A percentile compares a stretch with the other conserved stretches of the same genome.
Conservation (phyloP, 177 flowering plant species). For the Telopea speciosissima region DNA sequence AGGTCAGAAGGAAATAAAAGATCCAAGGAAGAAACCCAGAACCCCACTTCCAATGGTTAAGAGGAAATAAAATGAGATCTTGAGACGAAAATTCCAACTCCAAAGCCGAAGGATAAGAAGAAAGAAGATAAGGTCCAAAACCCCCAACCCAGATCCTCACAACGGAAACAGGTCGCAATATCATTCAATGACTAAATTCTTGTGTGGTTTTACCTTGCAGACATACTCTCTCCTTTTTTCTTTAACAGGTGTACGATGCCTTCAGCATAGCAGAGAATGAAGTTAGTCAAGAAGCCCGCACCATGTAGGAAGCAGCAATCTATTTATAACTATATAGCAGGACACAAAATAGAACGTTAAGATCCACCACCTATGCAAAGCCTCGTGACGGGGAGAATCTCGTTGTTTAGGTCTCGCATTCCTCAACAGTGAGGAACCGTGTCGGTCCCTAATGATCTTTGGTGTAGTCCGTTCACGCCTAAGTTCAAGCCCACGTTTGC, state of each 20-base stretch:
- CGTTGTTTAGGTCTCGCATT: constrained; percentile 47
- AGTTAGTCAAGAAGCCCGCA: constrained; percentile 67
- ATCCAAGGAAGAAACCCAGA: background rate
- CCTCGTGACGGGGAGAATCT: constrained; percentile 68
- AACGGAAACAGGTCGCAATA: constrained; percentile 14
- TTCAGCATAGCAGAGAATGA: constrained; percentile 86
- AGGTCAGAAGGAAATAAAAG: background rate
- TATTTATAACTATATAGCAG: constrained; percentile 23
- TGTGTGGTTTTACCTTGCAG: constrained; percentile 87
- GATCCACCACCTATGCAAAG: constrained; percentile 76
- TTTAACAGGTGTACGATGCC: constrained; percentile 88
- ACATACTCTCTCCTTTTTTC: constrained; percentile 86
- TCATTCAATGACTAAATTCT: constrained; percentile 34
- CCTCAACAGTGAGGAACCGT: constrained; percentile 48
- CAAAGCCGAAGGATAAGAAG: constrained; percentile 10
- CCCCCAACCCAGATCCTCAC: constrained; percentile 11
- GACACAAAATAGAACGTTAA: constrained; percentile 47
- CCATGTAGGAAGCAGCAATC: constrained; percentile 46
- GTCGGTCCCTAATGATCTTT: constrained; percentile 57
- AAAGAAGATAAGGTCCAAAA: constrained; percentile 1
- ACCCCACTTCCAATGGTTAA: constrained; percentile 3
- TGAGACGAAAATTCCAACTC: constrained; percentile 5
- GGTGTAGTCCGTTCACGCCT: constrained; percentile 70
- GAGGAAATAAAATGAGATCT: constrained; percentile 1
- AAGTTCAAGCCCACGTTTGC: constrained; percentile 50